A percentile compares a stretch with the other conserved stretches of the same genome.
These are phyloP conservation scores for Trebouxiophyceae sp. DNA, from an alignment of 163 green algal genomes.

Conservation along the genomic window DNA sequence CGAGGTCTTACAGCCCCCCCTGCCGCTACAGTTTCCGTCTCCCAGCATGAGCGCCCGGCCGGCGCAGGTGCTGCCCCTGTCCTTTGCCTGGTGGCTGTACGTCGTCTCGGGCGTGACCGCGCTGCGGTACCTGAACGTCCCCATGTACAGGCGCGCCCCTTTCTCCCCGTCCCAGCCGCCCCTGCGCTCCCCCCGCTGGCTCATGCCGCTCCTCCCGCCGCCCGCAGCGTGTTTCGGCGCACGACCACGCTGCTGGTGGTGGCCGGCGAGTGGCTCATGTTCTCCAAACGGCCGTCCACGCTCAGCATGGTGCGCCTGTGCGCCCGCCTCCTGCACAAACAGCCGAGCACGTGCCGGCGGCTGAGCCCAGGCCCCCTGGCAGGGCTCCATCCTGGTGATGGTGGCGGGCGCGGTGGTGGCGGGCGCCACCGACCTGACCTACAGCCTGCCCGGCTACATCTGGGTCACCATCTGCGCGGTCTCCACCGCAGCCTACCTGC, in stretches of 20 bases:
- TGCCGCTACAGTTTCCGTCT: background rate
- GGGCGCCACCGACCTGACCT: slow-evolving; percentile 38
- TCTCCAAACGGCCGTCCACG: slow-evolving; percentile 15
- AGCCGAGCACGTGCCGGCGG: background rate
- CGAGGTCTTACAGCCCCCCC: background rate
- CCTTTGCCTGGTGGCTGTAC: slow-evolving; percentile 50
- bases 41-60: background rate
- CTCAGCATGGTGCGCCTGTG: background rate
- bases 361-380: background rate
- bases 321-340: no score
- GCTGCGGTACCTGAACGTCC: slow-evolving; percentile 47
- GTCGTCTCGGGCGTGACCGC: slow-evolving; percentile 40
- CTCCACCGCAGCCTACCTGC: slow-evolving; percentile 43
- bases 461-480: slow-evolving; percentile 40
- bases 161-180: no score
- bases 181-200: no score
- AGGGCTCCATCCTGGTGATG: slow-evolving; percentile 32
- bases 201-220: no score
- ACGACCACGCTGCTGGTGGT: slow-evolving; percentile 44
- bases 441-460: slow-evolving; percentile 35
- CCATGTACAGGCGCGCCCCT: slow-evolving; percentile 48
- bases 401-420: slow-evolving; percentile 35
- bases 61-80: slow-evolving; percentile 26
- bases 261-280: slow-evolving; percentile 30
- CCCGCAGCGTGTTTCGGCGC: slow-evolving; percentile 33